These are phyloP conservation scores for Chrysanthemum makinoi DNA, from an alignment of 129 eudicot genomes.

Conservation along the genomic window DNA sequence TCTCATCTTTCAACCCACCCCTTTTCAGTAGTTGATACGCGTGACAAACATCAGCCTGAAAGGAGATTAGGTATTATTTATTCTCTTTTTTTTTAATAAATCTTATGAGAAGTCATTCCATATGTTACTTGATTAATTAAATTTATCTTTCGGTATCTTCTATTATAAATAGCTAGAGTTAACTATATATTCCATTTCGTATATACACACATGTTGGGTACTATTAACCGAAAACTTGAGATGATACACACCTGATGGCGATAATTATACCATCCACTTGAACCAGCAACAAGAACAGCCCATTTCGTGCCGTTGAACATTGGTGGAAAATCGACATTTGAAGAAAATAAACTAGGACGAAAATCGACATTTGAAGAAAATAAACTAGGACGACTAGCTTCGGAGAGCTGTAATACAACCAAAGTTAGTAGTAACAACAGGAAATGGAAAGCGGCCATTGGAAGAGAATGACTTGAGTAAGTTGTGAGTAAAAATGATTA, in stretches of 20 bases:
- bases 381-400: slow-evolving; percentile 27
- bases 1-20: slow-evolving; percentile 75
- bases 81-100: neutral
- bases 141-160: neutral
- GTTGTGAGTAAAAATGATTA: too few relatives aligned
- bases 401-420: slow-evolving; percentile 22
- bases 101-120: neutral
- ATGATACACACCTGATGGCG: slow-evolving; percentile 60
- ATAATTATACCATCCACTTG: slow-evolving; percentile 58
- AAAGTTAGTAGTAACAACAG: slow-evolving; percentile 24
- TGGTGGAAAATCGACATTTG: neutral
- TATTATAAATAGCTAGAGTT: neutral
- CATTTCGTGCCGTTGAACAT: slow-evolving; percentile 39
- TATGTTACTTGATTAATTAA: neutral
- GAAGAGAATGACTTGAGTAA: neutral
- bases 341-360: slow-evolving; percentile 17
- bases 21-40: slow-evolving; percentile 65
- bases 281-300: slow-evolving; percentile 92
- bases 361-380: too few relatives aligned
- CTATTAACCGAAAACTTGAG: neutral
- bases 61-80: too few relatives aligned
- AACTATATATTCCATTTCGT: neutral
- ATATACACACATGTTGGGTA: neutral
- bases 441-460: slow-evolving; percentile 23
- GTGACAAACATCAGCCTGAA: slow-evolving; percentile 73